Evolutionary conservation across 1,139 yeast genomes (phyloP).

Genomic region (Barnettozyma hawaiiensis): DNA sequence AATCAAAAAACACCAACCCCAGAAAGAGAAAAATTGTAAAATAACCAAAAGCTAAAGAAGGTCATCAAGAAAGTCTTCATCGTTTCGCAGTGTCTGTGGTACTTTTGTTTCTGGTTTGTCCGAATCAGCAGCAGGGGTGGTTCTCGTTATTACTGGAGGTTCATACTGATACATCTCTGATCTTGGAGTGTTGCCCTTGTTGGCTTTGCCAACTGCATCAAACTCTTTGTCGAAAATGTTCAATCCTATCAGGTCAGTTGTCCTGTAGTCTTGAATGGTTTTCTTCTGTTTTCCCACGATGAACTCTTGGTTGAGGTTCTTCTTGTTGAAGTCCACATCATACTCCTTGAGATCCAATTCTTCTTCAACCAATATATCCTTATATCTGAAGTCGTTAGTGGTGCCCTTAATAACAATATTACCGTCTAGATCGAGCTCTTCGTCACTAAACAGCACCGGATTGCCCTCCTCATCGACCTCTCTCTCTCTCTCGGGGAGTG

Average conservation of each 20-base stretch:
- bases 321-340: slow-evolving; percentile 18
- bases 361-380: slow-evolving; percentile 13
- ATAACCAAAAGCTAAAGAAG: no score
- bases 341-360: slow-evolving; percentile 15
- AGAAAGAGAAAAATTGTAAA: no score
- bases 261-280: slow-evolving; percentile 2
- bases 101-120: slow-evolving; percentile 2
- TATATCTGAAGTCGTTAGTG: slow-evolving; percentile 21
- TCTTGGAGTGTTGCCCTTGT: slow-evolving; percentile 53
- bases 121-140: neutral
- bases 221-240: slow-evolving; percentile 12
- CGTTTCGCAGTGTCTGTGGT: slow-evolving; percentile 16
- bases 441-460: slow-evolving; percentile 7
- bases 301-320: slow-evolving; percentile 8
- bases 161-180: neutral
- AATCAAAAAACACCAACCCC: neutral
- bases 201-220: slow-evolving; percentile 47
- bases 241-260: slow-evolving; percentile 10
- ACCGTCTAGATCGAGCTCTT: slow-evolving; percentile 13
- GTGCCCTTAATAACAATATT: slow-evolving; percentile 11
- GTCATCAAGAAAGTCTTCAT: slow-evolving; percentile 23
- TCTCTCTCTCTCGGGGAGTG: slow-evolving; percentile 6
- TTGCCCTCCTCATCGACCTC: slow-evolving; percentile 13
- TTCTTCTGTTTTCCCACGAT: slow-evolving; percentile 7
- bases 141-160: neutral